Evolutionary conservation across 495 filamentous ascomycete species (phyloP), one percentile per base, ranked within the genome.

Genomic region (Penicillium coffeae): DNA sequence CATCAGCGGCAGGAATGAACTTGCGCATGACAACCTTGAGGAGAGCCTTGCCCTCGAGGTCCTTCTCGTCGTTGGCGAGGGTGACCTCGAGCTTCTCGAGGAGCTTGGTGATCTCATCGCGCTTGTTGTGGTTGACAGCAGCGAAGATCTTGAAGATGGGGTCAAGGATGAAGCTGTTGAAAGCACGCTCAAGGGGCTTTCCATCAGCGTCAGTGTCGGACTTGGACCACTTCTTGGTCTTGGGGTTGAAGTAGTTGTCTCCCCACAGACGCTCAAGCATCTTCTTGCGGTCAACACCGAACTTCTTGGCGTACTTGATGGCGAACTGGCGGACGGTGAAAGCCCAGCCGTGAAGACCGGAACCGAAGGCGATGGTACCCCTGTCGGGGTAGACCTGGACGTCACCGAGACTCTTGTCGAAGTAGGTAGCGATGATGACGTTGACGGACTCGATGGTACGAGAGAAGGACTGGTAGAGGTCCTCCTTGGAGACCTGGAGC

Each of bases 251-350:
- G 82, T 85, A 99, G 79, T 89, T 96, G 84, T 99, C 94, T 63
- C 93, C 93, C 93, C 93, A 98, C 62, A 98, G 87, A 83, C 94
- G 90, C 79, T 95, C 89, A 84, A 97, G 95, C 94, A 98, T 95
- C 89, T 97, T 97, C 75, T 81, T 83, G 73, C 87, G 88, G 82
- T 98, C 94, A 63, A 98, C 94, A 85, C 93, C 93, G 66, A 98
- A 97, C 76, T 98, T 98, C 89, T 96, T 96, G 69, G 93, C 87
- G 77, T 97, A 98, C 68, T 86, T 86, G 64, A 83, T 77, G 59
- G 93, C 93, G 75, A 99, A 99, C 72, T 99, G 94, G 60, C 93
- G 88, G 78, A 99, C 79, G 58, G 93, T 99, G 86, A 99, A 99
- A 70, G 89, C 90, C 93, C 93, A 99, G 71, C 93, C 93, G 78